These are phyloP conservation scores for Xylaria sp. DNA, from an alignment of 2,329 filamentous ascomycete species.

Conservation along the genomic window DNA sequence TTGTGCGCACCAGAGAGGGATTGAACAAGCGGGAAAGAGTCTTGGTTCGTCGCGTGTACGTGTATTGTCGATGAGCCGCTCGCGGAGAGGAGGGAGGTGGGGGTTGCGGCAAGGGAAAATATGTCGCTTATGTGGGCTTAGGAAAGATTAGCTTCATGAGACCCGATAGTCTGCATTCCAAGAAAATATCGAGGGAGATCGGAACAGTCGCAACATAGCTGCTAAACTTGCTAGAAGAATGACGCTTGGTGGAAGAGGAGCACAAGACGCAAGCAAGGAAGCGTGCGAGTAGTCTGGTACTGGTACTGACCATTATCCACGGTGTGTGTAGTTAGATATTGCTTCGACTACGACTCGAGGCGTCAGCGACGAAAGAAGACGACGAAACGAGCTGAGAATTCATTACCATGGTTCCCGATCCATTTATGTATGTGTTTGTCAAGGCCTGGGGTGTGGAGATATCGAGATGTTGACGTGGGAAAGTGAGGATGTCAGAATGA, in stretches of 20 bases:
- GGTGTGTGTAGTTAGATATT: slow-evolving; percentile 94
- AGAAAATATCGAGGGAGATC: slow-evolving; percentile 8
- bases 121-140: slow-evolving; percentile 85
- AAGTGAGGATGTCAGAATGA: slow-evolving; percentile 40
- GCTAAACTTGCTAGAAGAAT: neutral
- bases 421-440: slow-evolving; percentile 46
- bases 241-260: slow-evolving; percentile 7
- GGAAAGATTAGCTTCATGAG: slow-evolving; percentile 42
- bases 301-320: slow-evolving; percentile 78
- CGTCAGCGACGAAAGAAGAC: slow-evolving; percentile 24
- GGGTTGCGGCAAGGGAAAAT: slow-evolving; percentile 82
- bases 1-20: slow-evolving; percentile 83
- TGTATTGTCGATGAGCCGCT: slow-evolving; percentile 86
- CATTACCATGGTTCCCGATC: slow-evolving; percentile 55
- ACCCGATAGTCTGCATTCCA: slow-evolving; percentile 33
- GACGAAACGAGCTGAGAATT: neutral
- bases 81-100: slow-evolving; percentile 79
- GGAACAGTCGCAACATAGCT: neutral
- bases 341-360: slow-evolving; percentile 84
- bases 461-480: slow-evolving; percentile 41
- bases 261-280: slow-evolving; percentile 8
- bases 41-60: slow-evolving; percentile 77
- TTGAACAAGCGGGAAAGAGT: slow-evolving; percentile 81
- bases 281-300: neutral
- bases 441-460: slow-evolving; percentile 38